A percentile compares a stretch with the other conserved stretches of the same genome.
Evolutionary conservation across 768 basidiomycete species (phyloP).

Genomic region (Lactarius hatsudake): DNA sequence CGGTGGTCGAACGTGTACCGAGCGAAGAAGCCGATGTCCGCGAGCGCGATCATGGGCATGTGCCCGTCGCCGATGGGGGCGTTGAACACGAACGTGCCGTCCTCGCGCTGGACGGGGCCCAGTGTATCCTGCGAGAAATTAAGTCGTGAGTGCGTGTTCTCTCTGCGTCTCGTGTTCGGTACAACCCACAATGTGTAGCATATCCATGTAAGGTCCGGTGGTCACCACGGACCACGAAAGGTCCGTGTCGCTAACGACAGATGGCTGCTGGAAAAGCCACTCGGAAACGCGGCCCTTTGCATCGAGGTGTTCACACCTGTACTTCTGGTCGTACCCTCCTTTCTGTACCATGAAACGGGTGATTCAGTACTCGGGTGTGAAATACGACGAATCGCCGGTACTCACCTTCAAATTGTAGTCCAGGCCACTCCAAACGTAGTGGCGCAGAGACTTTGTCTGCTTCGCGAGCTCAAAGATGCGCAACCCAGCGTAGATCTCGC

Average conservation of each 20-base stretch:
- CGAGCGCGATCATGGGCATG: slow-evolving; percentile 34
- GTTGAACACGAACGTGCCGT: slow-evolving; percentile 35
- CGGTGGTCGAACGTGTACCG: slow-evolving; percentile 35
- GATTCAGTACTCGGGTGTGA: neutral
- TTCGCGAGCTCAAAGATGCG: slow-evolving; percentile 42
- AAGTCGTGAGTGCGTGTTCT: neutral
- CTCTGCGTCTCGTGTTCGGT: neutral
- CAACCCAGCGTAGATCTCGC: slow-evolving; percentile 40
- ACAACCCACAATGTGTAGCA: slow-evolving; percentile 38
- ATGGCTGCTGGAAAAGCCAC: slow-evolving; percentile 37
- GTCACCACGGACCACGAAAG: slow-evolving; percentile 41
- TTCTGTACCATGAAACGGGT: neutral
- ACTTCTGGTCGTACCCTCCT: slow-evolving; percentile 25
- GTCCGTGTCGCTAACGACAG: slow-evolving; percentile 33
- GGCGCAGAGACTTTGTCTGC: slow-evolving; percentile 34
- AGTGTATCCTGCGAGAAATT: slow-evolving; percentile 21
- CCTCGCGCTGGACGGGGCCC: slow-evolving; percentile 29
- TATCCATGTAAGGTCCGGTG: slow-evolving; percentile 43
- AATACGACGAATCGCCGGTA: neutral
- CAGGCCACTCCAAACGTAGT: slow-evolving; percentile 43
- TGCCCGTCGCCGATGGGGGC: slow-evolving; percentile 31
- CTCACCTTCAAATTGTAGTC: slow-evolving; percentile 40
- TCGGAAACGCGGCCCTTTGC: slow-evolving; percentile 42
- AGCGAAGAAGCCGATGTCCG: slow-evolving; percentile 35
- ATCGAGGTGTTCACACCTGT: slow-evolving; percentile 40